Percentiles rank a stretch among this genome's conserved stretches.
These are phyloP conservation scores for Lasiodiplodia gonubiensis DNA, from an alignment of 2,329 filamentous ascomycete genomes.

Conservation along the genomic window DNA sequence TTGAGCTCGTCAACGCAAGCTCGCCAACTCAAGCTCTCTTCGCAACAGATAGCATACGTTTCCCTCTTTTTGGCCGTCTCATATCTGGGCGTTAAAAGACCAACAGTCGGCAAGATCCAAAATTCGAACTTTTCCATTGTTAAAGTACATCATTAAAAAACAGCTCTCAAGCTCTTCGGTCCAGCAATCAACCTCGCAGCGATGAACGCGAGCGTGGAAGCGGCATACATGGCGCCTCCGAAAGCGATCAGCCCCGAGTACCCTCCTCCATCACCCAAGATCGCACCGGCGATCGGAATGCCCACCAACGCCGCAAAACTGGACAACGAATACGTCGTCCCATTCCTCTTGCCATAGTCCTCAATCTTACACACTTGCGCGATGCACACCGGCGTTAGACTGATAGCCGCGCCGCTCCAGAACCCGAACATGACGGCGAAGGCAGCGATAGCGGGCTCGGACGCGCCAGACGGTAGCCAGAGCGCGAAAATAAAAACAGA, in stretches of 20 bases:
- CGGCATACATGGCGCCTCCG: constrained; percentile 4
- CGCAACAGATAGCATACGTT: no score
- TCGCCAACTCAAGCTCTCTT: no score
- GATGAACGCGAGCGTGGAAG: background rate
- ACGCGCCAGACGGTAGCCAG: constrained; percentile 36
- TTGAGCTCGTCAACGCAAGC: no score
- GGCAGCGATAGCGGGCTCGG: constrained; percentile 42
- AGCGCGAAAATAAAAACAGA: constrained; percentile 45
- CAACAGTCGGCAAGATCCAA: no score
- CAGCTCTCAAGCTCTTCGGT: background rate
- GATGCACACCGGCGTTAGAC: constrained; percentile 53
- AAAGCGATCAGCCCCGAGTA: constrained; percentile 33
- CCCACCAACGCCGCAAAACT: constrained; percentile 58
- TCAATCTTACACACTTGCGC: constrained; percentile 55
- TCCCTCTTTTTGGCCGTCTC: no score
- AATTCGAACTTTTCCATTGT: no score
- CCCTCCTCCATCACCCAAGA: constrained; percentile 50
- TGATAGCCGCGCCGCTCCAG: constrained; percentile 54
- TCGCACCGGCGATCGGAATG: constrained; percentile 60
- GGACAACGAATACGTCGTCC: constrained; percentile 58
- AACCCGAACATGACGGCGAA: constrained; percentile 54
- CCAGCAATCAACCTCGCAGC: background rate
- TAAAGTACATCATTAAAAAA: background rate
- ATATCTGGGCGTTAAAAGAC: no score
- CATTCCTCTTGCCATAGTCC: constrained; percentile 58